Base-by-base conservation (phyloP, 2,329 filamentous ascomycete species). In the Gnomoniopsis sp. region DNA sequence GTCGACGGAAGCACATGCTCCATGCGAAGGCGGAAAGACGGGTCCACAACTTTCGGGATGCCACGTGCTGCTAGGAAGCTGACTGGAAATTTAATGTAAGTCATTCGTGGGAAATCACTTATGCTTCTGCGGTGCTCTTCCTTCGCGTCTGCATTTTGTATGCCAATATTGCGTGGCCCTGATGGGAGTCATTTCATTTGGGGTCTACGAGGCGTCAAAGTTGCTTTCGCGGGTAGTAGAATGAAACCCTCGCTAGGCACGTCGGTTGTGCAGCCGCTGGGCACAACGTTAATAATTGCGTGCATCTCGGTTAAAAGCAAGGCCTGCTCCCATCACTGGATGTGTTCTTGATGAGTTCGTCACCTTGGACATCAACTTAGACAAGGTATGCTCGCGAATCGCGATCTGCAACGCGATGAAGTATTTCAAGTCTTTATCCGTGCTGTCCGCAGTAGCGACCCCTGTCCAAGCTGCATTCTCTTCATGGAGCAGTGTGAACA, bases 401-500 rank as follows among this genome's bases (percentile, higher is more conserved):
- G 6, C 15, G n/a, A 23, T 11, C 33, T 30, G 34, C 22, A 36
- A 6, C 21, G 58, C 22, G 14, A 64, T 64, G 62, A 63, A 54
- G 57, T 64, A 49, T 52, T 34, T 62, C 38, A 26, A 57, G 22
- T 50, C 50, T 12, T 21, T 56, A 38, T 62, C 61, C 63, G 63
- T 70, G 49, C 65, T 70, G 21, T 58, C 67, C 17, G 68, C 65
- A 19, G 65, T 63, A 26, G 62, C 57, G 19, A 64, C 60, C 22
- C 64, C 67, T 52, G 64, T 59, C 33, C 55, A 57, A 54, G 68
- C 68, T 23, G 67, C 66, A 26, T 65, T 67, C 58, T 65, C 67
- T 14, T 55, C 53, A 41, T 71, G 69, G 69, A 65, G 65, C 59
- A 69, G 66, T 54, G 69, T 71, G 49, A 64, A 66, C 48, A 79